A percentile compares a stretch with the other conserved stretches of the same genome.
These are phyloP conservation scores for Solanum virginianum DNA, from an alignment of 257 asterid genomes.

Conservation along the genomic window DNA sequence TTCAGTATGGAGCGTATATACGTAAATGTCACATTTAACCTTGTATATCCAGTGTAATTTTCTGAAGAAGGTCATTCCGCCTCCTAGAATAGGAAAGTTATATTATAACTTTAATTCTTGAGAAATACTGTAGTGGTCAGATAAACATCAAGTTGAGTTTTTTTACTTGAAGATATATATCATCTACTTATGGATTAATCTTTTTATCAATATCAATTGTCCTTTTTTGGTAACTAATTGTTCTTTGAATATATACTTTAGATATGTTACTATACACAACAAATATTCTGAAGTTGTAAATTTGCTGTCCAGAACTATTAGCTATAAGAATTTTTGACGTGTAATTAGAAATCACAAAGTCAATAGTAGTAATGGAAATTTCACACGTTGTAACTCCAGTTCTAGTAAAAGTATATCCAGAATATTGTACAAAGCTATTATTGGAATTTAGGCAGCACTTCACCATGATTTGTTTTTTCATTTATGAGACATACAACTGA, in stretches of 20 bases:
- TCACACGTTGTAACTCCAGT: not conserved
- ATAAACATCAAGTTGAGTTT: not conserved
- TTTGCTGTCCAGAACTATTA: not conserved
- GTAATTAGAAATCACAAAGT: not conserved
- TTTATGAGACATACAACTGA: not conserved
- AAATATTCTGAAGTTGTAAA: not conserved
- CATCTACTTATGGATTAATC: not conserved
- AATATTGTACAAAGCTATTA: not conserved
- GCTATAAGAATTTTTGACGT: too few species aligned
- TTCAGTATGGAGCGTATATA: too few species aligned
- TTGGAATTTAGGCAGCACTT: not conserved
- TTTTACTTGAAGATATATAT: not conserved
- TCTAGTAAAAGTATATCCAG: not conserved
- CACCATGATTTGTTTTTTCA: not conserved
- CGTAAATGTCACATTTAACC: too few species aligned
- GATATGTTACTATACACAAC: not conserved
- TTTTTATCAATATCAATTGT: not conserved
- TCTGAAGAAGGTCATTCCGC: too few species aligned
- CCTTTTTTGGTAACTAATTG: not conserved
- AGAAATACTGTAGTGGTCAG: not conserved
- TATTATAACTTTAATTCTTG: not conserved
- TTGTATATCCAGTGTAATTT: too few species aligned
- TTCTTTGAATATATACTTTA: not conserved
- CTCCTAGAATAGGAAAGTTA: not conserved
- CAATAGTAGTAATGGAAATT: not conserved